A percentile compares a stretch with the other conserved stretches of the same genome.
Conservation (phyloP, 768 basidiomycete species). For the Dioszegia hungarica region DNA sequence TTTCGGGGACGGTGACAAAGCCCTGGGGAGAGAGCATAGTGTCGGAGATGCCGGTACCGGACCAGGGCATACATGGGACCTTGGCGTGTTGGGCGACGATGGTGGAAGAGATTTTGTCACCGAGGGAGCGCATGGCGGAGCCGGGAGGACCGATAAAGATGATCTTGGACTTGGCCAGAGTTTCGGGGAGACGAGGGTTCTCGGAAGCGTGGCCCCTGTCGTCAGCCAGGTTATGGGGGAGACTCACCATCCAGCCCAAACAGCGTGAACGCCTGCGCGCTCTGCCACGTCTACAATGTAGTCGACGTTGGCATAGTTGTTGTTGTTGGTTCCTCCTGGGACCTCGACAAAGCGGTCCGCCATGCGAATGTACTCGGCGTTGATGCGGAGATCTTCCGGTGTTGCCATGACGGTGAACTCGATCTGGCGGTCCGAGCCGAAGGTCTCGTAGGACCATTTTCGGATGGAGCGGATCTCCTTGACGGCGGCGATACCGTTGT, state of each 20-base stretch:
- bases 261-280: conserved; percentile 93
- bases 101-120: conserved; percentile 99
- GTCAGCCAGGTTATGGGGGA: background rate
- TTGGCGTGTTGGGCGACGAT: conserved; percentile 96
- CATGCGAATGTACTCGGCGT: conserved; percentile 99
- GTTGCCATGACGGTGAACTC: conserved; percentile 99
- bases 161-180: conserved; percentile 85
- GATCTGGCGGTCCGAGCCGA: conserved; percentile 89
- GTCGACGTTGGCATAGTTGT: conserved; percentile 99
- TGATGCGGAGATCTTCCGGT: conserved; percentile 89
- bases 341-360: conserved; percentile 99
- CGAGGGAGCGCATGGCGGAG: conserved; percentile 96
- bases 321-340: conserved; percentile 95
- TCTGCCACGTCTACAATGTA: conserved; percentile 98
- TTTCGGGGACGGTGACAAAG: conserved; percentile 89
- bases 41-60: conserved; percentile 85
- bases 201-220: conserved; percentile 88
- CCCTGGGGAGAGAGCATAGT: conserved; percentile 78
- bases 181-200: conserved; percentile 93
- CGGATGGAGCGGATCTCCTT: conserved; percentile 98
- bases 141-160: conserved; percentile 99
- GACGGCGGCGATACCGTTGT: conserved; percentile 98
- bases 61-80: conserved; percentile 99
- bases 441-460: conserved; percentile 99
- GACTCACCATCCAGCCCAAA: conserved; percentile 92